Evolutionary conservation across 345 rosid species (phyloP), one percentile per base, ranked within the genome.

Genomic region (Diplotaxis tenuifolia): DNA sequence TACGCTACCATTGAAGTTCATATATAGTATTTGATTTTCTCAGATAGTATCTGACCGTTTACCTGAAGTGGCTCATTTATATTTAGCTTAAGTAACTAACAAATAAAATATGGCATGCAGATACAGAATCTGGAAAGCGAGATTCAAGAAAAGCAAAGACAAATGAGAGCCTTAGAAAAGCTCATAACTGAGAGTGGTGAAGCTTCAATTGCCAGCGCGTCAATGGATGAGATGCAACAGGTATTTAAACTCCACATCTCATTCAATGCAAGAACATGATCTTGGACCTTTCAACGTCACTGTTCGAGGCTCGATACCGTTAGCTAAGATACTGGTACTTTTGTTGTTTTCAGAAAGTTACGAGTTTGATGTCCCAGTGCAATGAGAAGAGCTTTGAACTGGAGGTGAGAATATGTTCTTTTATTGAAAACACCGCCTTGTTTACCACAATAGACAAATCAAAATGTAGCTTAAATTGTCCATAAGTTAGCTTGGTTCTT

Each of bases 151-250:
- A 95, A 90, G 86, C 86, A 70, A 83, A 90, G 87, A 83, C 96
- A 95, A 83, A 89, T 90, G 97, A 84, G 84, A 56, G 85, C 75
- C 28, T 73, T 95, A 54, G 99, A 95, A 80, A 96, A 88, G 58
- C 94, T 83, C 61, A 88, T 95, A 47, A 85, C 81, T 78, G 98
- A 92, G 83, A 90, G 88, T 68, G 94, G 96, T 54, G 97, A 95
- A 84, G 96, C 96, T 62, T 95, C 96, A 63, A 79, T 92, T 69
- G 85, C 96, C 66, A 90, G 92, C 81, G 92, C 96, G 62, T 95
- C 99, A 15, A 38, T 86, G 64, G 89, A 90, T 65, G 98, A 95
- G 73, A 88, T 90, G 99, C 99, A 95, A 82, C 96, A 92, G 98
- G 99, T 90, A 76, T 27, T 22, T 50, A 53, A 62, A 22, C 63